Conservation (phyloP, 345 rosid species). For the Lepidium africanum region DNA sequence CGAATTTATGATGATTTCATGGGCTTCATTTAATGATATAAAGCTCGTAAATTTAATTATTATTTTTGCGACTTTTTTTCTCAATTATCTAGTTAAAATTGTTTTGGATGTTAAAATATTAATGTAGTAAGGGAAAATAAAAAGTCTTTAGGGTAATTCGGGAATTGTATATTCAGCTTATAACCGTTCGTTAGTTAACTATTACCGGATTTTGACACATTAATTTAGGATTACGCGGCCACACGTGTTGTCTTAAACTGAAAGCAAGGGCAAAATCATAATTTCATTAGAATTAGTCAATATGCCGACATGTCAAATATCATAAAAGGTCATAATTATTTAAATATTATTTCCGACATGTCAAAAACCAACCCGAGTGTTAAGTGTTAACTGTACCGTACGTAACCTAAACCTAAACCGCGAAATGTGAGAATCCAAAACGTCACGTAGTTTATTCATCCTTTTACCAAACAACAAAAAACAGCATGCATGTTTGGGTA, state of each 20-base stretch:
- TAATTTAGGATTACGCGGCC: slow-evolving; percentile 1
- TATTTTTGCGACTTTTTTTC: too few species aligned
- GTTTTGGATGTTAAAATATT: background rate
- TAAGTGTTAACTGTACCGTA: too few species aligned
- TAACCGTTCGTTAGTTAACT: background rate
- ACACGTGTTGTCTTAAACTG: slow-evolving; percentile 2
- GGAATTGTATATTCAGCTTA: background rate
- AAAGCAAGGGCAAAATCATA: background rate
- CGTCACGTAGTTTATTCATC: background rate
- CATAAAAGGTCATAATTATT: background rate
- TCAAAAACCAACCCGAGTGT: too few species aligned
- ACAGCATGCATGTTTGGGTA: background rate
- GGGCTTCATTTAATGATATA: background rate
- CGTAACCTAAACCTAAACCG: background rate
- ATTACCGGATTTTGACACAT: background rate
- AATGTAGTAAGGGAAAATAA: background rate
- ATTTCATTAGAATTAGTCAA: background rate
- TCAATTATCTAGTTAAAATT: background rate
- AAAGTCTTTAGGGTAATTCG: background rate
- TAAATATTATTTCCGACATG: background rate
- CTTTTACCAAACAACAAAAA: background rate
- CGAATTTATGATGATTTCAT: background rate
- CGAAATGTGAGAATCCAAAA: background rate
- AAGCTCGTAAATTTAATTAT: too few species aligned
- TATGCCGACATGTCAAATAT: slow-evolving; percentile 19